Evolutionary conservation across 2,329 filamentous ascomycete genomes (phyloP), one percentile per base, ranked within the genome.

Genomic region (Venturiaceae sp.): DNA sequence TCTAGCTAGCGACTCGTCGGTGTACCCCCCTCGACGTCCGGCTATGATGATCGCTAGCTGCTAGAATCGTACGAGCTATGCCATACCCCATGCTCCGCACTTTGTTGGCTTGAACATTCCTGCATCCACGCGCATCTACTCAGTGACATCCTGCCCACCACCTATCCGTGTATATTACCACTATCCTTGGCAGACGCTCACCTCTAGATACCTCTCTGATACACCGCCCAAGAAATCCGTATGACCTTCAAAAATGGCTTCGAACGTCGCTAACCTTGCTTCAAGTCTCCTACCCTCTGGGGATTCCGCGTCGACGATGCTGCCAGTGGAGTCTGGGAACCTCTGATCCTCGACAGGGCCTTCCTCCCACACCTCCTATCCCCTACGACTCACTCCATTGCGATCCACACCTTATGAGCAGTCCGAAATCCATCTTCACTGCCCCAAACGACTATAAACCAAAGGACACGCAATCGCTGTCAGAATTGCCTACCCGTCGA

Each of bases 351-450:
- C 41, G 23, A n/a, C 44, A 30, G 13, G 30, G 28, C 44, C 44
- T 50, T 19, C 16, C 5, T 16, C 44, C 26, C 26, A 28, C 5
- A n/a, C 5, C 44, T 23, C 44, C 44, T n/a, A 30, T n/a, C n/a
- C n/a, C 36, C 11, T 37, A 37, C 33, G n/a, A 26, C 52, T 30
- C 19, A 23, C 32, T 13, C 19, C 32, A 19, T n/a, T 36, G 2
- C 5, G 8, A 7, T 8, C 16, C 23, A 23, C 52, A 30, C 55
- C 44, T 41, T 52, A 57, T 57, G 55, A 57, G 36, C 21, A 50
- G 39, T 34, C 55, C 55, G 23, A 57, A 57, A 41, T 57, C 55
- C 7, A 57, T 57, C 2, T 57, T 57, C 30, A 57, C 55, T 34
- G 55, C 44, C 6, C 55, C 55, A 32, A 28, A 57, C 23, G 44